Percentiles rank a stretch among this genome's conserved stretches.
Conservation (phyloP, 2,329 filamentous ascomycete genomes). For the Calonectria crousiana region DNA sequence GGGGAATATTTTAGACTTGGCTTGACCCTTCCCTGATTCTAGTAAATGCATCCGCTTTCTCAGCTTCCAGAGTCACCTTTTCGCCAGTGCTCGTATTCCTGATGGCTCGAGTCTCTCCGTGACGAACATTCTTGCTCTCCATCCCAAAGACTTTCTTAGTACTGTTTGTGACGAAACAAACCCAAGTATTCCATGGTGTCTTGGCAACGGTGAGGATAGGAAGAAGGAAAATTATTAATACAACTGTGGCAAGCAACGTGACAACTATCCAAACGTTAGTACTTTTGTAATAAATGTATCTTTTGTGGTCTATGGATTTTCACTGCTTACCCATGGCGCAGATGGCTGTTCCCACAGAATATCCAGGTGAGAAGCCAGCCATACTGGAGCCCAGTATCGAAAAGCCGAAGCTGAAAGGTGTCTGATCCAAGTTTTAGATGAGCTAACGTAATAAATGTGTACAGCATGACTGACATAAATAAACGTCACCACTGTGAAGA, state of each 20-base stretch:
- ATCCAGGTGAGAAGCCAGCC: not conserved
- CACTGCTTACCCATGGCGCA: not conserved
- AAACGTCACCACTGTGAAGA: slow-evolving; percentile 4
- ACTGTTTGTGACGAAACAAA: not conserved
- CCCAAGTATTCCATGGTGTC: not conserved
- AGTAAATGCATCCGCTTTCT: not conserved
- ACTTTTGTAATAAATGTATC: not conserved
- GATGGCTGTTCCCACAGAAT: not conserved
- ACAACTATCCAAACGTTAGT: not conserved
- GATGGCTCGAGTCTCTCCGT: not conserved
- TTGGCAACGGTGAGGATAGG: not conserved
- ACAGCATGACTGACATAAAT: not conserved
- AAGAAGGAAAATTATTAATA: not conserved
- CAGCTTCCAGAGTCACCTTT: not conserved
- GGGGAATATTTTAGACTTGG: not conserved
- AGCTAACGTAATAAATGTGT: not conserved
- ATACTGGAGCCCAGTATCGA: not conserved
- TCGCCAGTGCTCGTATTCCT: not conserved
- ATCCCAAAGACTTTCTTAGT: not conserved
- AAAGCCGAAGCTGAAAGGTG: not conserved
- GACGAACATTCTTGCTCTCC: not conserved
- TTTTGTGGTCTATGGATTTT: not conserved
- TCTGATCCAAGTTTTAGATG: not conserved
- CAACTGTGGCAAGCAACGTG: not conserved
- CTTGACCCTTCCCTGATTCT: not conserved